Evolutionary conservation across 805 yeast species (phyloP), one percentile per base, ranked within the genome.

Genomic region (Saccharomycopsis sp.): DNA sequence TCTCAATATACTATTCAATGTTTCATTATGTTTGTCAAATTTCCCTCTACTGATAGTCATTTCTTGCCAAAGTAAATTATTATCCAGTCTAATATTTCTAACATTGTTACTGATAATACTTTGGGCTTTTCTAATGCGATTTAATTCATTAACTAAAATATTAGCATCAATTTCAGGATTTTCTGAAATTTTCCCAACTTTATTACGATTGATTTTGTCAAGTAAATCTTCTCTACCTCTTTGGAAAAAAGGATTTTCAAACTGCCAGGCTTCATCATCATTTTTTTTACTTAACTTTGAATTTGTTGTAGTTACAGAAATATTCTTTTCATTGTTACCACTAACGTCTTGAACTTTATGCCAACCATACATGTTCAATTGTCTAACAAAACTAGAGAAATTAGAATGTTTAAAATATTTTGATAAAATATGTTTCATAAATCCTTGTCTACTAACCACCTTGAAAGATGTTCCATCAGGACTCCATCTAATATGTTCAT

Each of bases 351-450:
- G 98, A 3, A 89, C 92, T 61, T 92, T 92, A 64, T 88, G 97
- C 96, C 96, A 92, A 9, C 98, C 98, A 57, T 92, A 92, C 98
- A 92, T 89, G 62, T 89, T 89, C 53, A 89, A 68, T 57, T 89
- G 98, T 47, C 98, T 74, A 13, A 92, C 97, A 68, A 92, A 92
- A 26, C 92, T 79, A 15, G 97, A 94, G 62, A 92, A 88, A 57
- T 92, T 89, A 46, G 84, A 80, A 61, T 92, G 98, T 59, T 92
- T 92, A 68, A 88, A 92, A 63, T 86, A 92, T 53, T 79, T 78
- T 4, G 99, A 98, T 47, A 92, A 62, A 20, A 92, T 79, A 44
- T 70, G 66, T 52, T 79, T 83, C 70, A 87, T 92, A 54, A 92
- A 88, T 12, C 32, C 17, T 41, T 89, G 97, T 39, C 95, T 70